Base-by-base conservation (phyloP, 1,284 basidiomycete species). In the Sanghuangporus sanghuang region DNA sequence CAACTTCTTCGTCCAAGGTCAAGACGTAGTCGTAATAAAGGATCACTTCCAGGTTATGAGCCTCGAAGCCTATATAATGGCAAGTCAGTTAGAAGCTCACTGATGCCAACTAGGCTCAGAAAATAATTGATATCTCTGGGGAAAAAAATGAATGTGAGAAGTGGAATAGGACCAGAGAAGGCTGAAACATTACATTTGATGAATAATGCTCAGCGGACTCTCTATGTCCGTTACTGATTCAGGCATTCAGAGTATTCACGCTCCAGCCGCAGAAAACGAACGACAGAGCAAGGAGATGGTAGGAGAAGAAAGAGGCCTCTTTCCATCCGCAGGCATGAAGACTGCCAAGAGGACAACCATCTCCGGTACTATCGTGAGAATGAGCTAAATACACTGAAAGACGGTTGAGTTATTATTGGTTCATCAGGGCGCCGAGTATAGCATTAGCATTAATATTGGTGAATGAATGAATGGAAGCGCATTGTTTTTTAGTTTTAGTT, bases 1-100 rank as follows among this genome's bases (percentile, higher is more conserved):
- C 56, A 21, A 63, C 35, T 46, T 66, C 65, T 38, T 61, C 54
- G 18, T 36, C 21, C n/a, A 66, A 54, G 11, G 62, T 66, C 42
- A 66, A 21, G 14, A 56, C 9, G 40, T 63, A 66, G 44, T 66
- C 65, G 49, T 66, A 61, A 55, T 66, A 66, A 6, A 66, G 32
- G 40, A 66, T 63, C 3, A 57, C 65, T 66, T 14, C 14, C 18
- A 54, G 36, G 16, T 54, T 12, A 12, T 38, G 6, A 36, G 4
- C 8, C 35, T 16, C 12, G 16, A 9, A 21, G 16, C 16, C 16
- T 16, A 23, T 12, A 52, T 27, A 35, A 18, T n/a, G 35, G 35
- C 32, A n/a, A 36, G 38, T n/a, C 42, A 7, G 14, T 42, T 12
- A 36, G 42, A 40, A 12, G 59, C 57, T 23, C 18, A 66, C 65